Base-by-base conservation (phyloP, 495 filamentous ascomycete species). In the Niebla homalea region DNA sequence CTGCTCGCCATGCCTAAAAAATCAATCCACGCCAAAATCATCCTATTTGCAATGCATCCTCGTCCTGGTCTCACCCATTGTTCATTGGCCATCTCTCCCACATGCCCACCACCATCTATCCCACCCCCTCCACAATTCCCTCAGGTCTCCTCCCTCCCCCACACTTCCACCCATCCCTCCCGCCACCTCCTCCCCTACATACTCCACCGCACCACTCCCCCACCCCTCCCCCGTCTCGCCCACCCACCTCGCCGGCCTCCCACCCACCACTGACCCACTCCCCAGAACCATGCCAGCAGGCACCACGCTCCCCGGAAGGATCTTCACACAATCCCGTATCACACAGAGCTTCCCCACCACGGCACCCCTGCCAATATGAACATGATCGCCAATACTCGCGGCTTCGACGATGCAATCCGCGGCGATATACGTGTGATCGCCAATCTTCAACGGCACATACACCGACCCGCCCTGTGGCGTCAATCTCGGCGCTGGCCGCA, bases 231-330 rank as follows among this genome's bases (percentile, higher is more conserved):
- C 19, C 35, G n/a, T 65, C 65, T 53, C 65, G 60, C 7, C 46
- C 11, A 49, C 66, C 61, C 56, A 56, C 62, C 36, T 57, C 54
- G 43, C 57, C 55, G 25, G 22, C 39, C 16, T 20, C 25, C 47
- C 25, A 20, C n/a, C 40, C 7, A 98, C 89, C 39, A 96, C 75
- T 58, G 76, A 83, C 66, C 86, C 90, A 60, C 84, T 85, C 26
- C 89, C 87, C 53, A 97, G 85, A 12, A 96, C 87, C 81, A 93
- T 95, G 49, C 85, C 83, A 15, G 79, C 71, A 7, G 92, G 84
- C 16, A 98, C 75, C 40, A 94, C 81, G 5, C 81, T 78, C 11
- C 82, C 84, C 54, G 93, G 85, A 50, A 96, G 69, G 46, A 98
- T 81, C 53, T 79, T 78, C 32, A 87, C 84, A 63, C 82, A 87